Evolutionary conservation across 75 land plant species (phyloP).

Genomic region (Cryptomeria japonica): DNA sequence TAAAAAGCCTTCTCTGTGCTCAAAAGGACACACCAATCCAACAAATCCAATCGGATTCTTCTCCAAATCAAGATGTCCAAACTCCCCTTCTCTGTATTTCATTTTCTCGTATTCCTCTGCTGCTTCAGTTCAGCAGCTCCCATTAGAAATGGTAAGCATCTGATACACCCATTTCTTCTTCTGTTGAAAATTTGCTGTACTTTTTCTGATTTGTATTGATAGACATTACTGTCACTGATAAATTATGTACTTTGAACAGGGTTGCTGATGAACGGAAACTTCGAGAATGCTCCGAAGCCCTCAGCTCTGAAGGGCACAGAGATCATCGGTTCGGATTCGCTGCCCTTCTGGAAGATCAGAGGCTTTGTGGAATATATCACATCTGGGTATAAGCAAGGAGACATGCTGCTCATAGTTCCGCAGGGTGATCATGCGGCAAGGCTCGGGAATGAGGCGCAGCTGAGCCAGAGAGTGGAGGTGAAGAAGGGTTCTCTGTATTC

Average conservation of each 20-base stretch:
- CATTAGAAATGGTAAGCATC: not conserved
- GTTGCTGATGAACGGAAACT: constrained; percentile 27
- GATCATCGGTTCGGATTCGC: constrained; percentile 25
- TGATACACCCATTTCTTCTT: not conserved
- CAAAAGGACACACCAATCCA: not conserved
- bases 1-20: not conserved
- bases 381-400: constrained; percentile 65
- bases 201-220: too few relatives aligned
- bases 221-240: not conserved
- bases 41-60: not conserved
- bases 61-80: not conserved
- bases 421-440: constrained; percentile 53
- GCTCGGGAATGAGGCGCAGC: constrained; percentile 65
- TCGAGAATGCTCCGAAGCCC: constrained; percentile 31
- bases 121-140: not conserved
- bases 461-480: constrained; percentile 37
- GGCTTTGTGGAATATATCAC: constrained; percentile 70
- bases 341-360: constrained; percentile 53
- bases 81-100: not conserved
- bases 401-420: constrained; percentile 62
- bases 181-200: not conserved
- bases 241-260: constrained; percentile 8
- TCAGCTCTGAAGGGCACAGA: constrained; percentile 48
- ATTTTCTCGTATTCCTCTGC: not conserved
- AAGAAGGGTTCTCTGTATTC: constrained; percentile 39